Evolutionary conservation across 768 basidiomycete genomes (phyloP).

Genomic region (Hygrophorus russula): DNA sequence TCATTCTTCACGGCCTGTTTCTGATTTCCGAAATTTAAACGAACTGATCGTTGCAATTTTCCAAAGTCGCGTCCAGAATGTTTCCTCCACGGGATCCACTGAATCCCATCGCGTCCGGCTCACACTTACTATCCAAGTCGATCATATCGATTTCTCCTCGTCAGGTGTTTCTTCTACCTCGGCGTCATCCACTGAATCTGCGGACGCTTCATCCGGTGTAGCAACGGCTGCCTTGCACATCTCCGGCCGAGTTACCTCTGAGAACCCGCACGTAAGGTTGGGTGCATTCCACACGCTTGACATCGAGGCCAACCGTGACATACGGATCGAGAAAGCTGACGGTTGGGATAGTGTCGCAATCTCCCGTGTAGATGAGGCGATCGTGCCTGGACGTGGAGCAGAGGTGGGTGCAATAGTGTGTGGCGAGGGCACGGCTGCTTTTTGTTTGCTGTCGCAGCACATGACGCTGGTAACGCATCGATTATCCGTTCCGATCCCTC

Average conservation of each 20-base stretch:
- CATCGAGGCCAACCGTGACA: conserved; percentile 81
- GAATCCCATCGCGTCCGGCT: conserved; percentile 84
- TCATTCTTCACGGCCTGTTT: no score
- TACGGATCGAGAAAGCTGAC: conserved; percentile 76
- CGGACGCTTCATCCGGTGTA: conserved; percentile 23
- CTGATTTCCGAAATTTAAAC: background rate
- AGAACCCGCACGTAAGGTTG: conserved; percentile 84
- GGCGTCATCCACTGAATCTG: conserved; percentile 23
- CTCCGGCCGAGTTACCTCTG: conserved; percentile 72
- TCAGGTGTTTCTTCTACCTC: conserved; percentile 41
- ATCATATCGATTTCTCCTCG: conserved; percentile 72
- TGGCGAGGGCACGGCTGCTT: conserved; percentile 90
- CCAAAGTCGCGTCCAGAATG: conserved; percentile 81
- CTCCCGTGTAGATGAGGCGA: conserved; percentile 76
- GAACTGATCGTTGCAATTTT: background rate
- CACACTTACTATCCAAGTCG: conserved; percentile 75
- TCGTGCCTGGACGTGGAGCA: conserved; percentile 87
- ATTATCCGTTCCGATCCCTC: conserved; percentile 79
- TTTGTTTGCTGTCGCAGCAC: conserved; percentile 92
- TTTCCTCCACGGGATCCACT: conserved; percentile 87
- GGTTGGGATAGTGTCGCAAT: conserved; percentile 92
- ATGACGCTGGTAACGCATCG: conserved; percentile 92
- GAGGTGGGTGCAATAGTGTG: conserved; percentile 95
- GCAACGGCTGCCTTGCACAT: conserved; percentile 66
- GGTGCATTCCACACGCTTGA: conserved; percentile 95